Percentiles rank a stretch among this genome's conserved stretches.
These are phyloP conservation scores for Fomitopsis pulvina DNA, from an alignment of 768 basidiomycete genomes.

Conservation along the genomic window DNA sequence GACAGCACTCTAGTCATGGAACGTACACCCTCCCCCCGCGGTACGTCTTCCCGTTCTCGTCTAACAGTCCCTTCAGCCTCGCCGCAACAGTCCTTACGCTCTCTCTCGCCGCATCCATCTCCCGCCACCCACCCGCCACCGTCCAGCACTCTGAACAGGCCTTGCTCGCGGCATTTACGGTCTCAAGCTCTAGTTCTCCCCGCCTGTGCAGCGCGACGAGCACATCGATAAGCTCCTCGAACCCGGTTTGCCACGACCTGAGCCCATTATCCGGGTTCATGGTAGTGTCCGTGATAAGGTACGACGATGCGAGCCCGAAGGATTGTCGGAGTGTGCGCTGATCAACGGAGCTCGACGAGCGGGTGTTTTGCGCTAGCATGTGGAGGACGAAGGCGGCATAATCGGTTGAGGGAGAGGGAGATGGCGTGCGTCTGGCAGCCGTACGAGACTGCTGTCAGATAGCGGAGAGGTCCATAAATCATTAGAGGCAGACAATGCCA, in stretches of 20 bases:
- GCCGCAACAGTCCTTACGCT: constrained; percentile 53
- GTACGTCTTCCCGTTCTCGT: constrained; percentile 46
- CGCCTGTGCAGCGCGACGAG: constrained; percentile 62
- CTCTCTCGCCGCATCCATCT: constrained; percentile 57
- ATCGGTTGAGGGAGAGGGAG: constrained; percentile 38
- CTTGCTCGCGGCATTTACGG: constrained; percentile 61
- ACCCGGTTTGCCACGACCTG: constrained; percentile 57
- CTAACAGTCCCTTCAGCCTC: constrained; percentile 51
- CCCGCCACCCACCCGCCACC: constrained; percentile 61
- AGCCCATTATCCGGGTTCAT: constrained; percentile 54
- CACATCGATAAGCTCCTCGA: constrained; percentile 65
- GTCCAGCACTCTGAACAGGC: constrained; percentile 81
- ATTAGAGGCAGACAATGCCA: not conserved
- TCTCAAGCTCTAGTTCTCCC: constrained; percentile 69
- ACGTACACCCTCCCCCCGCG: constrained; percentile 31
- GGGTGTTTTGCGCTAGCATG: constrained; percentile 46
- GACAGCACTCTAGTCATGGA: constrained; percentile 13
- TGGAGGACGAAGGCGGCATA: constrained; percentile 54
- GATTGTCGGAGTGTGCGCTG: constrained; percentile 58
- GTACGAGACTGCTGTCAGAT: not conserved
- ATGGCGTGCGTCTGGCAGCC: not conserved
- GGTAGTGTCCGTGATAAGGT: constrained; percentile 67
- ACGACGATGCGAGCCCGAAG: constrained; percentile 69
- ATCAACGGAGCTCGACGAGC: constrained; percentile 42
- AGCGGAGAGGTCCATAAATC: not conserved